phyloP scores from a whole-genome alignment of 2,329 filamentous ascomycete species.

The Paecilomyces sp. region DNA sequence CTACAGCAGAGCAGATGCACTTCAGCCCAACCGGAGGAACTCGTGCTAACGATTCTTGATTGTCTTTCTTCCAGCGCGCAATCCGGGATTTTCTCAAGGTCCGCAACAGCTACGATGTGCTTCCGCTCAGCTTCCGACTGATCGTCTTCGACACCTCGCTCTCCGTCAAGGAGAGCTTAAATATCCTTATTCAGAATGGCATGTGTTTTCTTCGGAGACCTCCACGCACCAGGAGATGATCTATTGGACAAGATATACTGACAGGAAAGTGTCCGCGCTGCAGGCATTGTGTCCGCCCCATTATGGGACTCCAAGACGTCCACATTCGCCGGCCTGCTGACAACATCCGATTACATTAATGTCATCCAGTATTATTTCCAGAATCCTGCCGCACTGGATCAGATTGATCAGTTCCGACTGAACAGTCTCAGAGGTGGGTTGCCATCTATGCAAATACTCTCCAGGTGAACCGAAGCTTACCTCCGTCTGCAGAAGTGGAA shows the following conservation, averaged over 20 bases:
- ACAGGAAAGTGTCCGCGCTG: conserved; percentile 7
- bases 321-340: conserved; percentile 87
- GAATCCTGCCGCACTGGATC: conserved; percentile 79
- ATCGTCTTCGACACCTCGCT: conserved; percentile 93
- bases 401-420: conserved; percentile 88
- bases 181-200: conserved; percentile 95
- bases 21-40: not conserved
- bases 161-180: conserved; percentile 93
- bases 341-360: conserved; percentile 96
- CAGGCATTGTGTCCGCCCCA: conserved; percentile 94
- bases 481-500: conserved; percentile 67
- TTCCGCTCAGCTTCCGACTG: conserved; percentile 90
- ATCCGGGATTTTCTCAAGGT: conserved; percentile 95
- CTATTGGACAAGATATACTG: not conserved
- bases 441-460: not conserved
- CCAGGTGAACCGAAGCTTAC: not conserved
- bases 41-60: not conserved
- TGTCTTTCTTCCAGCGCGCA: conserved; percentile 55
- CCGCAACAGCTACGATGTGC: conserved; percentile 93
- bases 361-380: conserved; percentile 99
- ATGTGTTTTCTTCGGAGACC: conserved; percentile 14
- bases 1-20: not conserved
- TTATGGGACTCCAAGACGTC: conserved; percentile 93
- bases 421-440: conserved; percentile 77
- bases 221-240: not conserved